Evolutionary conservation across 2,329 filamentous ascomycete species (phyloP).

Genomic region (Phoma sp.): DNA sequence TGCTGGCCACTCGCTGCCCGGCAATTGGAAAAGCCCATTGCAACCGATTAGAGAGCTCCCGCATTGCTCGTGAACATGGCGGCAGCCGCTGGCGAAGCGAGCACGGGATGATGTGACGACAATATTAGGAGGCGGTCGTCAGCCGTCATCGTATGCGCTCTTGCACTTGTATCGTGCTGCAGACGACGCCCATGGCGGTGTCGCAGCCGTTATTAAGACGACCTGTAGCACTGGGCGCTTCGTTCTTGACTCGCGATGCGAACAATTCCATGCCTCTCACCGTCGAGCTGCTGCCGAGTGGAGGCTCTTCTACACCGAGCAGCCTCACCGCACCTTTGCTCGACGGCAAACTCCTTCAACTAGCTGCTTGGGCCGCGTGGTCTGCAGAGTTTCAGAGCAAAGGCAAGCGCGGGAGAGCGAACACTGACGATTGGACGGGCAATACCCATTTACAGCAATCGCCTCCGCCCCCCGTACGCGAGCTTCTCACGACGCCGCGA

Average conservation of each 20-base stretch:
- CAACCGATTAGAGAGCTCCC: conserved; percentile 25
- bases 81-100: conserved; percentile 32
- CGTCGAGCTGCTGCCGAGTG: conserved; percentile 6
- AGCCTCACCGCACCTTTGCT: conserved; percentile 34
- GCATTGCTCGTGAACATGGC: conserved; percentile 23
- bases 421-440: conserved; percentile 34
- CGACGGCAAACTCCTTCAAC: conserved; percentile 26
- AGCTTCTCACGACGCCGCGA: conserved; percentile 40
- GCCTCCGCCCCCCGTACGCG: conserved; percentile 39
- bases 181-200: conserved; percentile 7
- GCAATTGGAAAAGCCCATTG: conserved; percentile 16
- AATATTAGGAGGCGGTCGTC: conserved; percentile 22
- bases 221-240: conserved; percentile 3
- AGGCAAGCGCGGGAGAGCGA: conserved; percentile 44
- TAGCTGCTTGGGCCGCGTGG: conserved; percentile 31
- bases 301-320: conserved; percentile 14
- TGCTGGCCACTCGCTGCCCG: conserved; percentile 19
- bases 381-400: conserved; percentile 39
- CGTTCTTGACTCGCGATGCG: conserved; percentile 23
- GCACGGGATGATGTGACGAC: conserved; percentile 25
- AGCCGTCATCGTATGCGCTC: conserved; percentile 18
- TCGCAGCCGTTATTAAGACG: background rate
- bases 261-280: conserved; percentile 2
- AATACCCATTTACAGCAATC: conserved; percentile 38
- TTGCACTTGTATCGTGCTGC: conserved; percentile 16